Percentiles rank a stretch among this genome's conserved stretches.
Evolutionary conservation across 2,329 filamentous ascomycete species (phyloP).

Genomic region (Chaetomiaceae sp.): DNA sequence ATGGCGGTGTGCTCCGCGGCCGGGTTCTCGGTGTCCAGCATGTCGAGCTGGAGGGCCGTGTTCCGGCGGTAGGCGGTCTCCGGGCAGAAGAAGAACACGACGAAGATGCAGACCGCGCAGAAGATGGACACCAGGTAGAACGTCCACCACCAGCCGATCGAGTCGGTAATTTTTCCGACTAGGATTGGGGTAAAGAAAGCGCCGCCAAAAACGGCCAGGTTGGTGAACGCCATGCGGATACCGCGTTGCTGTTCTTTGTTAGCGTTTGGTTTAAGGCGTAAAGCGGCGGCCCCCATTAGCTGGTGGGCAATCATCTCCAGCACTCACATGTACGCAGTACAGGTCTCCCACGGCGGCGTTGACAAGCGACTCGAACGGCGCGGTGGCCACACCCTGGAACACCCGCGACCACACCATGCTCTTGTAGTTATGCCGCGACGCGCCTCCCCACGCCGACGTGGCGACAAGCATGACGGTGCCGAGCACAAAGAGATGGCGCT

Average conservation of each 20-base stretch:
- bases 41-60: constrained; percentile 62
- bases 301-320: too few species aligned
- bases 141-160: constrained; percentile 76
- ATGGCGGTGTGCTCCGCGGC: background rate
- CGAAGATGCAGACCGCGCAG: constrained; percentile 59
- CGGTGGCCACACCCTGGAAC: constrained; percentile 78
- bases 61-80: constrained; percentile 75
- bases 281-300: too few species aligned
- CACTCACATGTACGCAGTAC: constrained; percentile 75
- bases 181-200: constrained; percentile 73
- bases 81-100: constrained; percentile 72
- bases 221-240: constrained; percentile 75
- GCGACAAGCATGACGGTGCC: constrained; percentile 68
- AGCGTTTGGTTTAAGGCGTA: too few species aligned
- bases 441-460: constrained; percentile 73
- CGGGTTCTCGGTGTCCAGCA: constrained; percentile 35
- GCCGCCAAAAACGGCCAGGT: constrained; percentile 52
- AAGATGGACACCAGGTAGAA: constrained; percentile 90
- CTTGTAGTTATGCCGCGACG: constrained; percentile 58
- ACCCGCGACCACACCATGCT: constrained; percentile 73
- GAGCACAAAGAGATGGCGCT: constrained; percentile 78
- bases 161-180: constrained; percentile 75
- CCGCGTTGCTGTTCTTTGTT: constrained; percentile 55
- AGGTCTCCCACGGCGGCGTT: constrained; percentile 86
- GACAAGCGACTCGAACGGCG: constrained; percentile 84